Evolutionary conservation across 2,329 filamentous ascomycete genomes (phyloP).

Genomic region (Colletotrichum camelliae): DNA sequence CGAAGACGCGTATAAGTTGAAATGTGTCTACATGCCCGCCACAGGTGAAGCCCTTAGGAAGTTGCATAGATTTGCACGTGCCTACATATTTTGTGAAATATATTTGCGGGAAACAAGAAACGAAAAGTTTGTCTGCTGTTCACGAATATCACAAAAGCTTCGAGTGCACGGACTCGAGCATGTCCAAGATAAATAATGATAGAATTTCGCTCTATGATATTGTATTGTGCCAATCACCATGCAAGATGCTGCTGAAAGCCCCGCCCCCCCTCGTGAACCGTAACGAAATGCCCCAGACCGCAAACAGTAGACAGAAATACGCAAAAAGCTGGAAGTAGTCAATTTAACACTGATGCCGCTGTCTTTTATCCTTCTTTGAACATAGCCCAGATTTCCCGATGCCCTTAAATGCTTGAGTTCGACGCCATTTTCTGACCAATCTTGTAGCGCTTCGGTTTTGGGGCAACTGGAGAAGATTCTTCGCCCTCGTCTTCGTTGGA

Average conservation of each 20-base stretch:
- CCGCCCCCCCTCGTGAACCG: too few species aligned
- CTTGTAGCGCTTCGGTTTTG: background rate
- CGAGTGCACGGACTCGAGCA: background rate
- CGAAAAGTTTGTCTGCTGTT: background rate
- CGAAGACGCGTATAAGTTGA: background rate
- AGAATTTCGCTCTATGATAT: background rate
- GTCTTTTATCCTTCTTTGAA: too few species aligned
- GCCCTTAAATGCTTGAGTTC: background rate
- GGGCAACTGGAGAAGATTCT: fast-evolving
- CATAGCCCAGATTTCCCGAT: background rate
- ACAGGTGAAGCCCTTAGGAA: background rate
- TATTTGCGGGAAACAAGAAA: background rate
- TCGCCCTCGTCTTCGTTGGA: background rate
- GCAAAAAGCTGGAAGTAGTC: too few species aligned
- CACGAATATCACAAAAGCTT: background rate
- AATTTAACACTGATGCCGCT: too few species aligned
- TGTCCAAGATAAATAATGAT: background rate
- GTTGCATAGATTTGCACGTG: background rate
- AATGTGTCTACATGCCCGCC: background rate
- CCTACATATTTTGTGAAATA: too few species aligned
- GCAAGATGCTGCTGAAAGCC: background rate
- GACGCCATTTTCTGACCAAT: background rate
- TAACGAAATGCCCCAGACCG: too few species aligned
- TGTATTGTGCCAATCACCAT: background rate
- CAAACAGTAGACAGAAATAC: too few species aligned